phyloP scores from a whole-genome alignment of 2,329 filamentous ascomycete species.

The Trichoderma polysporum region DNA sequence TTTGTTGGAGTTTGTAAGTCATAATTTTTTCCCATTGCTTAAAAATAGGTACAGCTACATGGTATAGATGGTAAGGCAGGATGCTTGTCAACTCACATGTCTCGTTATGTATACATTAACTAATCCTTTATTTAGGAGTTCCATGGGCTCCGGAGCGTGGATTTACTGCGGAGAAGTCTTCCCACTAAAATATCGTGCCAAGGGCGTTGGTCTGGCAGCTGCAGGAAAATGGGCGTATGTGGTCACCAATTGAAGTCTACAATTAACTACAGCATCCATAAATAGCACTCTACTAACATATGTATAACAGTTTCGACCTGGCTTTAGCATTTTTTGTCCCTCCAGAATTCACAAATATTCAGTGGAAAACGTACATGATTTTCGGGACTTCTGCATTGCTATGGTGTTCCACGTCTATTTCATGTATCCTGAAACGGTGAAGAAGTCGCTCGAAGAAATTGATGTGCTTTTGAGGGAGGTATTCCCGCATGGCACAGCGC shows the following conservation, averaged over 20 bases:
- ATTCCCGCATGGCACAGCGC: background rate
- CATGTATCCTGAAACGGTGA: background rate
- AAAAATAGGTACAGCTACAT: background rate
- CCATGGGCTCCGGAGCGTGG: constrained; percentile 5
- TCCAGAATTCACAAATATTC: constrained; percentile 31
- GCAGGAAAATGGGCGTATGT: constrained; percentile 38
- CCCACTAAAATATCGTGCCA: constrained; percentile 34
- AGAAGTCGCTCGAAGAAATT: background rate
- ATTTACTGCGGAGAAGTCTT: constrained; percentile 11
- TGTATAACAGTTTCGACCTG: constrained; percentile 35
- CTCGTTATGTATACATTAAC: background rate
- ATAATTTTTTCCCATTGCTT: background rate
- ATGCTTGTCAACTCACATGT: background rate
- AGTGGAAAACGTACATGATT: constrained; percentile 1
- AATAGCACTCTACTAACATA: background rate
- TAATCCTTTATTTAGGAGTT: background rate
- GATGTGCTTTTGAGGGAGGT: background rate
- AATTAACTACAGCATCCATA: background rate
- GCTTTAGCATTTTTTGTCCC: constrained; percentile 40
- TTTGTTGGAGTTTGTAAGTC: background rate
- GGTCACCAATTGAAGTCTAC: background rate
- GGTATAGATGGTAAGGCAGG: background rate
- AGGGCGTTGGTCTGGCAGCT: constrained; percentile 51
- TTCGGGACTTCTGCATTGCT: constrained; percentile 1
- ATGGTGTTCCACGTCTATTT: constrained; percentile 7